Evolutionary conservation across 2,329 filamentous ascomycete genomes (phyloP), one percentile per base, ranked within the genome.

Genomic region (Colletotrichum acutatum): DNA sequence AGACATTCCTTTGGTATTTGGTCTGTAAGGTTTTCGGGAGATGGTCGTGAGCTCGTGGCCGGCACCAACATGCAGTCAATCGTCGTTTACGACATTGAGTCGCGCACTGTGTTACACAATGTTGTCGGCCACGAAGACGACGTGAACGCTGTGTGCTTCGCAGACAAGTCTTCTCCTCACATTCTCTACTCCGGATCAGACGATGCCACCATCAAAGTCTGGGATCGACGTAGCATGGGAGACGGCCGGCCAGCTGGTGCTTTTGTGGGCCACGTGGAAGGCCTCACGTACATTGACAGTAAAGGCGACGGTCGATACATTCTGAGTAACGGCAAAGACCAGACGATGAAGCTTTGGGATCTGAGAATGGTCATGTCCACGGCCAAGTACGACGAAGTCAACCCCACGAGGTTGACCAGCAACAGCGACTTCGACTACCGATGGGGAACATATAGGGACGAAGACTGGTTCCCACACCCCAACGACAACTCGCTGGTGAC

Each of bases 271-370:
- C 91, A 93, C 77, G 87, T 89, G 66, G 90, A 93, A 79, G 91
- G 91, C 3, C 78, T 93, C 62, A 93, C 91, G 0, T 93, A 93
- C 78, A 88, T 93, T 68, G 91, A 93, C 81, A 91, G 89, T 81
- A 93, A 93, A 78, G 90, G 90, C 64, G 91, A 93, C 78, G 91
- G 91, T 4, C 86, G 91, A 69, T 98, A 98, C 81, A 93, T 98
- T 9, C 89, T 99, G 30, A 95, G 93, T 76, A 99, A 99, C 78
- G 94, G 91, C 74, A 99, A 98, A 80, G 97, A 99, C 79, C 97
- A 98, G 82, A 96, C 92, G 54, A 97, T 97, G 90, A 98, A 98
- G 83, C 88, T 99, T 0, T 99, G 97, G 97, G 97, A 99, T 81
- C 81, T 98, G 68, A 89, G 96, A 64, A 97, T 94, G 87, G 96